Evolutionary conservation across 371 early-diverging fungal genomes (phyloP), one percentile per base, ranked within the genome.

Genomic region (Furculomyces boomerangus): DNA sequence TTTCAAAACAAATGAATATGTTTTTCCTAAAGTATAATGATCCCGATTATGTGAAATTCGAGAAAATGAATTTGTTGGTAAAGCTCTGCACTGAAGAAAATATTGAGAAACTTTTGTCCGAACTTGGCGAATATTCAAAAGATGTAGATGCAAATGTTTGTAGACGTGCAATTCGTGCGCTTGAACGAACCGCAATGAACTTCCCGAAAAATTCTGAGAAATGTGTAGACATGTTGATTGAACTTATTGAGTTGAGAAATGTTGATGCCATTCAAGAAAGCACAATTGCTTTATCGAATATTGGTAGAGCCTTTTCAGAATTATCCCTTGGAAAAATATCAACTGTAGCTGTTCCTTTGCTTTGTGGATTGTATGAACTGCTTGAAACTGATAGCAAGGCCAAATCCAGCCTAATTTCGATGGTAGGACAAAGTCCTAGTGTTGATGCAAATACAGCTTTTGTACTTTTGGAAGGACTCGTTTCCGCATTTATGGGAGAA

Each of bases 61-160:
- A 89, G 32, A 95, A 95, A 65, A 71, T 95, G 20, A 88, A 89
- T 30, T 82, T 93, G 56, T 77, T 95, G 68, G 80, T 90, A 55
- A 74, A 84, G 49, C 68, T 94, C 25, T 83, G 84, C 44, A 80
- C 74, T 35, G 85, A 84, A 30, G 63, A 71, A 37, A 92, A 88
- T 59, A 74, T 88, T 8, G 86, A 87, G 58, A 76, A 83, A 56
- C 80, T 95, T 13, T 65, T 95, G 56, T 72, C 80, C 52, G 94
- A 95, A 71, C 68, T 95, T 40, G 85, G 87, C 71, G 96, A 95
- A 79, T 93, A 80, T 65, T 88, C 93, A 3, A 81, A 85, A 50
- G 98, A 97, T 65, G 93, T 97, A 1, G 98, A 97, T 64, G 89
- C 93, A 16, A 93, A 92, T 56, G 94, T 97, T 77, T 93, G 91